Base-by-base conservation (phyloP, 768 basidiomycete species). In the Tricholomella constricta region DNA sequence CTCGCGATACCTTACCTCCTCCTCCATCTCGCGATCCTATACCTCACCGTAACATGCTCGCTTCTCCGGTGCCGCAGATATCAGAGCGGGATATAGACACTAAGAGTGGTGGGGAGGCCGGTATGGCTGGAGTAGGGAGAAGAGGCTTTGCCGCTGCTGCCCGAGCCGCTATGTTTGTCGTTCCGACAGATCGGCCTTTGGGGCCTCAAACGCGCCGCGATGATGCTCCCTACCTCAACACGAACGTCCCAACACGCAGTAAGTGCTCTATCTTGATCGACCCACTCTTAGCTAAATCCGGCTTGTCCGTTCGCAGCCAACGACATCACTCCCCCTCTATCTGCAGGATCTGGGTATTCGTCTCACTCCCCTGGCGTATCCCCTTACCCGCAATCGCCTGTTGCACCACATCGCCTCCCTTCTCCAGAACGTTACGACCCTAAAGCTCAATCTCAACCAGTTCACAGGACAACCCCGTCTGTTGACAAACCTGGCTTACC, bases 81-180 rank as follows among this genome's bases (percentile, higher is more conserved):
- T 40, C 57, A n/a, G 65, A 63, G 26, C 67, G 64, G 6, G 77
- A 80, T 29, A 75, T 85, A 8, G 81, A 89, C 62, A 91, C 89
- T n/a, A 83, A 86, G 65, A 77, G 64, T 2, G 89, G 89, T 3
- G 89, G 89, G 6, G 83, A 77, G 48, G 89, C 89, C 8, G 89
- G 89, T 1, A 94, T 95, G 93, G 93, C 93, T 0, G 93, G 93
- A 8, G 91, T 95, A 6, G 93, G 93, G 7, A 75, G 93, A 54
- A 74, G 92, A 59, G 93, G 90, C 0, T 94, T 94, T 54, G 85
- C 85, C 0, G 89, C 91, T 15, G 89, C 82, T 9, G 84, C 86
- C 47, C 82, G 83, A 38, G 74, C 73, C 0, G 74, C 73, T 10
- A 76, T 75, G 73, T 72, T 74, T 45, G 67, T 65, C 1, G 45